These are phyloP conservation scores for Hypoxylon subgilvum DNA, from an alignment of 495 filamentous ascomycete species.

Conservation along the genomic window DNA sequence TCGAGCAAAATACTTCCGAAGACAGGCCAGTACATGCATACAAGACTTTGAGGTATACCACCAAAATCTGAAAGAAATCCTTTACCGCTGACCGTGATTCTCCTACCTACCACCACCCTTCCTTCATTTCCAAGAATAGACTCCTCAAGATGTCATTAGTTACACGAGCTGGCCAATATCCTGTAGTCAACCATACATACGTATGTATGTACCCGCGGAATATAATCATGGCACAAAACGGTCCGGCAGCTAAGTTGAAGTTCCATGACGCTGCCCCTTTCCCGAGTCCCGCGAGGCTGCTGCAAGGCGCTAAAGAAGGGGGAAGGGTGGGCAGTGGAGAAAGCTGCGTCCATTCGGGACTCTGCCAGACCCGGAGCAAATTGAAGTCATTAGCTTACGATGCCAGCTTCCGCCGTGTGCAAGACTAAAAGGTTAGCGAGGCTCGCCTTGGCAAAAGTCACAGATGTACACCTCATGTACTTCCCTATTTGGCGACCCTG, in stretches of 20 bases:
- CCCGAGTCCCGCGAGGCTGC: constrained; percentile 28
- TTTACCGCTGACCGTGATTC: constrained; percentile 32
- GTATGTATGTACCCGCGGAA: constrained; percentile 8
- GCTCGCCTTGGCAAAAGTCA: constrained; percentile 10
- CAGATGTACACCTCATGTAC: constrained; percentile 15
- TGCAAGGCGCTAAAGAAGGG: constrained; percentile 35
- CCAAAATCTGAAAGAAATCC: too few relatives aligned
- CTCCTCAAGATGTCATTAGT: constrained; percentile 3
- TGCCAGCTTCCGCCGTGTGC: constrained; percentile 30
- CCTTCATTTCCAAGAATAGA: constrained; percentile 23
- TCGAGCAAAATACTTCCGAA: too few relatives aligned
- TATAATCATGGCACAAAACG: constrained; percentile 31
- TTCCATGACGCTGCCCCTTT: constrained; percentile 11
- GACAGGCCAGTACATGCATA: too few relatives aligned
- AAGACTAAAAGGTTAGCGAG: constrained; percentile 16
- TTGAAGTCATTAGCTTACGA: constrained; percentile 26
- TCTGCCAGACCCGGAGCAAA: constrained; percentile 39
- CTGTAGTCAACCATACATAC: constrained; percentile 7
- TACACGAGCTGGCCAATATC: constrained; percentile 15
- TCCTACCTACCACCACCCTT: constrained; percentile 3
- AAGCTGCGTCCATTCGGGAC: constrained; percentile 35
- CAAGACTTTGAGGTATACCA: constrained; percentile 16
- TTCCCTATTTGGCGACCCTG: background rate
- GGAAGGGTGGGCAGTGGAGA: constrained; percentile 27
- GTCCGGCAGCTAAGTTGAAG: constrained; percentile 26